Percentiles rank a stretch among this genome's conserved stretches.
Evolutionary conservation across 805 yeast genomes (phyloP).

Genomic region (Teunomyces lycoperdinae): DNA sequence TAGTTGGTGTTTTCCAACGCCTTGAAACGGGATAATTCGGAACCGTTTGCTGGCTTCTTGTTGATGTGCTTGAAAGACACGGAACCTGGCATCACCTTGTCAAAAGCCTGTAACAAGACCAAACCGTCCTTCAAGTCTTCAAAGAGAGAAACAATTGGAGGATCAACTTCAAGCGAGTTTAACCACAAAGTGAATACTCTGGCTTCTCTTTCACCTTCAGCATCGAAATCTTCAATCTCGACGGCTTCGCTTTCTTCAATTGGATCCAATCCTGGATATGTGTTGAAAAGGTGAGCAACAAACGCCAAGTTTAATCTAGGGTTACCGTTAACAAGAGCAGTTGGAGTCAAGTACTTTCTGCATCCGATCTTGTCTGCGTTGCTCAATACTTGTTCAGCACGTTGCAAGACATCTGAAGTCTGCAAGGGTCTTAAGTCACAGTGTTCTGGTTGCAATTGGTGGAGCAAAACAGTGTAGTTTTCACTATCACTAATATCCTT

Average conservation of each 20-base stretch:
- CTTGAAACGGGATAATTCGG: conserved; percentile 83
- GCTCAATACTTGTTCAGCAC: conserved; percentile 83
- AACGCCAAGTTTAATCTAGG: conserved; percentile 95
- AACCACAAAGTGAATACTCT: conserved; percentile 97
- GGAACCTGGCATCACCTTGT: conserved; percentile 92
- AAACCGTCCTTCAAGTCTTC: conserved; percentile 95
- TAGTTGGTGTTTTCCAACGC: conserved; percentile 97
- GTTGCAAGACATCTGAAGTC: conserved; percentile 64
- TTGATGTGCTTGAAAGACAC: conserved; percentile 79
- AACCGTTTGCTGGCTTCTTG: conserved; percentile 73
- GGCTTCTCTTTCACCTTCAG: conserved; percentile 99
- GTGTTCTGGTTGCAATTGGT: conserved; percentile 80
- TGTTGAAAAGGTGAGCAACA: conserved; percentile 95
- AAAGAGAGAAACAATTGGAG: conserved; percentile 85
- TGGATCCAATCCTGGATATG: conserved; percentile 95
- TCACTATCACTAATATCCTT: conserved; percentile 93
- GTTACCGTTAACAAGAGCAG: conserved; percentile 90
- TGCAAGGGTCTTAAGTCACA: conserved; percentile 85
- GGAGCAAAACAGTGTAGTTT: conserved; percentile 82
- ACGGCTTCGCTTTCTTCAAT: conserved; percentile 87
- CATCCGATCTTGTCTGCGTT: conserved; percentile 92
- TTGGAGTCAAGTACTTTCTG: conserved; percentile 92
- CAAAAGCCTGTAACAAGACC: conserved; percentile 85
- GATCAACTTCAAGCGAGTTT: conserved; percentile 93
- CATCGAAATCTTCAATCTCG: conserved; percentile 96